Percentiles rank a stretch among this genome's conserved stretches.
These are phyloP conservation scores for Triticum turgidum DNA, from an alignment of 176 grass and related monocot species.

Conservation along the genomic window DNA sequence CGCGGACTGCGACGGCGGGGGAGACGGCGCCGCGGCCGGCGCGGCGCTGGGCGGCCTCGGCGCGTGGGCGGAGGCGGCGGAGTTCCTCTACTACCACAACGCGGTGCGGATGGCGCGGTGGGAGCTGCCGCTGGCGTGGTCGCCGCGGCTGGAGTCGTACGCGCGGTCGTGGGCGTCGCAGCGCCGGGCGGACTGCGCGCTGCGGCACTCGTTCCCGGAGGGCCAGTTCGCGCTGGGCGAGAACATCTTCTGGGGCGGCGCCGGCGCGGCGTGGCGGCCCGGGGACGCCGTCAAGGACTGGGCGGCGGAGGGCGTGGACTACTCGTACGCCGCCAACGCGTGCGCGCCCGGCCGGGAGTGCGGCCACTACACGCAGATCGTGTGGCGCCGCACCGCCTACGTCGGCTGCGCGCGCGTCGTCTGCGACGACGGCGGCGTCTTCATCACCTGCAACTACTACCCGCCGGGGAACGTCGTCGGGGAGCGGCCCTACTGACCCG, in stretches of 20 bases:
- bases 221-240: constrained; percentile 67
- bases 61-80: constrained; percentile 44
- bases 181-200: constrained; percentile 47
- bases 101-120: constrained; percentile 46
- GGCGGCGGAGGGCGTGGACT: constrained; percentile 61
- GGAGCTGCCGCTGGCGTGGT: constrained; percentile 63
- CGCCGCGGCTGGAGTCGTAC: constrained; percentile 42
- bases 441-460: constrained; percentile 77
- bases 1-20: constrained; percentile 15
- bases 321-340: constrained; percentile 56
- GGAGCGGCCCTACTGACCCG: constrained; percentile 47
- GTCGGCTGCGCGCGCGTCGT: constrained; percentile 47
- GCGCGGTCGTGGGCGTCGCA: constrained; percentile 61
- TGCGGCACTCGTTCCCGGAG: constrained; percentile 66
- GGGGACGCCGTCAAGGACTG: constrained; percentile 59
- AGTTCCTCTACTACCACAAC: constrained; percentile 74
- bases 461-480: constrained; percentile 65
- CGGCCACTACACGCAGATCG: constrained; percentile 78
- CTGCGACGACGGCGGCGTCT: constrained; percentile 55
- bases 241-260: constrained; percentile 75
- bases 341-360: constrained; percentile 49
- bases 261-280: constrained; percentile 34
- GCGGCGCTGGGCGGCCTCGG: neutral
- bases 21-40: neutral
- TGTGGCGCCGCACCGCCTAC: constrained; percentile 51